phyloP scores from a whole-genome alignment of 768 basidiomycete species.

The Amanita phalloides region DNA sequence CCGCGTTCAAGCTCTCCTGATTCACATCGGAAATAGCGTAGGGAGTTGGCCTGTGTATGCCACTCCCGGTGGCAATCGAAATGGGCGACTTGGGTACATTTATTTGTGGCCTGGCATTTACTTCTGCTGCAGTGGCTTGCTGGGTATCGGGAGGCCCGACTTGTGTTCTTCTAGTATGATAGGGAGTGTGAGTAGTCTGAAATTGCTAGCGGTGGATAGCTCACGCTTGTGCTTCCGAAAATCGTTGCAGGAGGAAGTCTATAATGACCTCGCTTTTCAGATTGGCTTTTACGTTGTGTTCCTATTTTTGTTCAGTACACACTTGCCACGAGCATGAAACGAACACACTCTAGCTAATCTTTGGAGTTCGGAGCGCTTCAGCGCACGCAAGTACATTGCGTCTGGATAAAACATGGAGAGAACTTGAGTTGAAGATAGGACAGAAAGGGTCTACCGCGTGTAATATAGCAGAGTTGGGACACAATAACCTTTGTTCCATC shows the following conservation, averaged over 20 bases:
- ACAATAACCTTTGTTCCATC: slow-evolving; percentile 1
- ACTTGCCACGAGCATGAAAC: neutral
- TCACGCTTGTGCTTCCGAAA: neutral
- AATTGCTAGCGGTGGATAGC: neutral
- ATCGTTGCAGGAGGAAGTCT: slow-evolving; percentile 8
- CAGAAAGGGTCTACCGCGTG: neutral
- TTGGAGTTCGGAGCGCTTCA: slow-evolving; percentile 11
- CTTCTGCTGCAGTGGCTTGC: too few species aligned
- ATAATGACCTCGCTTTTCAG: slow-evolving; percentile 12
- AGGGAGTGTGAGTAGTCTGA: neutral
- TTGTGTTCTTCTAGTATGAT: neutral
- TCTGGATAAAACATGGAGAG: slow-evolving; percentile 3
- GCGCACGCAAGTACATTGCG: slow-evolving; percentile 2
- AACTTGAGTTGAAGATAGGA: neutral
- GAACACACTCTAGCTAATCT: slow-evolving; percentile 11
- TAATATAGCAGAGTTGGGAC: neutral
- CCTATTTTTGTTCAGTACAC: slow-evolving; percentile 4
- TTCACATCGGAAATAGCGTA: neutral
- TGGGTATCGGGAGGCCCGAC: neutral
- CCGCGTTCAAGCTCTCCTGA: neutral
- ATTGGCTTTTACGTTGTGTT: slow-evolving; percentile 14
- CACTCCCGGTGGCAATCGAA: neutral
- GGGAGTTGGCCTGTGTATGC: neutral
- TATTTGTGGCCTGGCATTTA: too few species aligned
- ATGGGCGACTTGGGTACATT: neutral